Conservation (phyloP, 108 stramenopile genomes). For the Cyclotella choctawhatcheeana region DNA sequence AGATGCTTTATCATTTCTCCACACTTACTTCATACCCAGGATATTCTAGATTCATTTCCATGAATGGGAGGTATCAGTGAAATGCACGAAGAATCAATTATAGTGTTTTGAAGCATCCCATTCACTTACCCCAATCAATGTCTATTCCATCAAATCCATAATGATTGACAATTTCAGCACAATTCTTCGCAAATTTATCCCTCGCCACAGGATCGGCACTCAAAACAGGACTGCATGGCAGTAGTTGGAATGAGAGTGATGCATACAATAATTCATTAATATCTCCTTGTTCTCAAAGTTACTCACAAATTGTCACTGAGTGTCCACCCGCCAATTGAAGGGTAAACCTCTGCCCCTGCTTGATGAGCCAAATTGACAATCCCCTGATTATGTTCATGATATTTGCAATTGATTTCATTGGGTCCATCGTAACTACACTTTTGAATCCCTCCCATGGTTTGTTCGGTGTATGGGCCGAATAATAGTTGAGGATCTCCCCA, state of each 20-base stretch:
- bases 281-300: too few relatives aligned
- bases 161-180: slow-evolving; percentile 35
- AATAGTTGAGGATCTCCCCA: slow-evolving; percentile 54
- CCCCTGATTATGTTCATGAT: slow-evolving; percentile 32
- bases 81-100: too few relatives aligned
- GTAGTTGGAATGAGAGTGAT: too few relatives aligned
- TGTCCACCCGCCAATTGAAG: slow-evolving; percentile 52
- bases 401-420: slow-evolving; percentile 17
- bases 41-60: slow-evolving; percentile 39
- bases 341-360: slow-evolving; percentile 34
- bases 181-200: slow-evolving; percentile 39
- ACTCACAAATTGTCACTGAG: slow-evolving; percentile 51
- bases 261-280: too few relatives aligned
- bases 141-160: slow-evolving; percentile 36
- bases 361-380: slow-evolving; percentile 31
- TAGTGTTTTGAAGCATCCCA: too few relatives aligned
- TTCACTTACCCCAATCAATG: neutral
- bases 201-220: too few relatives aligned
- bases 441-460: slow-evolving; percentile 3
- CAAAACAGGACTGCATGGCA: too few relatives aligned
- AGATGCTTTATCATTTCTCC: too few relatives aligned
- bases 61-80: neutral
- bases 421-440: slow-evolving; percentile 43
- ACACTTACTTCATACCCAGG: slow-evolving; percentile 48
- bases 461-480: slow-evolving; percentile 29